Conservation (phyloP, 2,329 filamentous ascomycete species). For the Ceratocystis variospora region DNA sequence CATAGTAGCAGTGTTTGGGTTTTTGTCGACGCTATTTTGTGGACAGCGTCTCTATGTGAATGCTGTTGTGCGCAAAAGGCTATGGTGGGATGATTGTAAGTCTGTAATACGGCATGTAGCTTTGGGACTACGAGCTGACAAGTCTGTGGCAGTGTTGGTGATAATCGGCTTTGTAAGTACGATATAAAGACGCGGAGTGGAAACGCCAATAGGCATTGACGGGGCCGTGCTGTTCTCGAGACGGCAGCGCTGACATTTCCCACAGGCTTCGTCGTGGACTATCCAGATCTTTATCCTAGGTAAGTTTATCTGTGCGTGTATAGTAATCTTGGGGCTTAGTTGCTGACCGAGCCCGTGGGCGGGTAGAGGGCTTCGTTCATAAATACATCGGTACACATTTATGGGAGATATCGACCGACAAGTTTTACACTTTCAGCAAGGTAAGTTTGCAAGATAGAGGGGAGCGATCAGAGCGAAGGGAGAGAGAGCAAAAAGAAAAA, state of each 20-base stretch:
- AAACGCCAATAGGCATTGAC: not conserved
- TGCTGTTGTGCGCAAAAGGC: not conserved
- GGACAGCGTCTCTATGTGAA: not conserved
- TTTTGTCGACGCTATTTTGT: not conserved
- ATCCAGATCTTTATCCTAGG: not conserved
- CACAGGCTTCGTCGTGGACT: not conserved
- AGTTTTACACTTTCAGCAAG: not conserved
- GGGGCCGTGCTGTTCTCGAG: not conserved
- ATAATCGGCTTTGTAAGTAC: not conserved
- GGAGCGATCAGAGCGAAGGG: too few species aligned
- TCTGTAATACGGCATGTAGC: not conserved
- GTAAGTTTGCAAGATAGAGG: not conserved
- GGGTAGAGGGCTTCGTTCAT: not conserved
- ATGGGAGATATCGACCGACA: not conserved
- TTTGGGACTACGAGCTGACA: not conserved
- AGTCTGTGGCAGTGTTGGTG: not conserved
- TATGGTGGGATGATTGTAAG: conserved; percentile 1
- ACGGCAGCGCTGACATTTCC: not conserved
- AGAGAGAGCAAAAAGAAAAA: too few species aligned
- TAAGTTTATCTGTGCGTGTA: not conserved
- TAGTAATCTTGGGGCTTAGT: not conserved
- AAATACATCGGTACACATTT: not conserved
- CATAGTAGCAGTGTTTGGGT: not conserved
- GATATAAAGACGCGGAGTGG: too few species aligned
- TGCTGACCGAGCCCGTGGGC: not conserved